Conservation (phyloP, 1,139 yeast species). For the Magnusiomyces clavatus region DNA sequence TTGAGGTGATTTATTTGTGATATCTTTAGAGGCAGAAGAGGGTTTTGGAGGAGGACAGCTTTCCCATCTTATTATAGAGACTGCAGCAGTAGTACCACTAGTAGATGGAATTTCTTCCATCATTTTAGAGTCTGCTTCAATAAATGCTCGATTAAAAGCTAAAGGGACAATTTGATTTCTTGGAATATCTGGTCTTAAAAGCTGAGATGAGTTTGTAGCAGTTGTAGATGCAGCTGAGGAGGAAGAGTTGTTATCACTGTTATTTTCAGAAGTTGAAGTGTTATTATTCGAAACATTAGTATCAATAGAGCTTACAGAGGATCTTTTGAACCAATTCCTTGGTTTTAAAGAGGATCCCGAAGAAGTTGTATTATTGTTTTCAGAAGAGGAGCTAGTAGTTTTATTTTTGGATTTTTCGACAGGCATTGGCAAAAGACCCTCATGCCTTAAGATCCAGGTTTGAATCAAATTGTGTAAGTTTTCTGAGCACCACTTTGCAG, state of each 20-base stretch:
- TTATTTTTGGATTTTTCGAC: background rate
- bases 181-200: constrained; percentile 1
- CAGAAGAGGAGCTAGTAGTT: background rate
- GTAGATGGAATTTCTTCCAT: constrained; percentile 45
- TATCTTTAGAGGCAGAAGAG: background rate
- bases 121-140: constrained; percentile 66
- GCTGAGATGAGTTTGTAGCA: constrained; percentile 1
- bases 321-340: constrained; percentile 2
- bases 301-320: background rate
- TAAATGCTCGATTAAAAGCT: constrained; percentile 41
- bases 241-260: background rate
- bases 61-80: constrained; percentile 88
- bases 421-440: constrained; percentile 1
- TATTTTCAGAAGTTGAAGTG: background rate
- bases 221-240: background rate
- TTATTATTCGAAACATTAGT: background rate
- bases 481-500: constrained; percentile 95
- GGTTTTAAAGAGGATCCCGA: background rate
- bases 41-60: constrained; percentile 20
- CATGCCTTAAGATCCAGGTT: constrained; percentile 35
- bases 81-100: constrained; percentile 94
- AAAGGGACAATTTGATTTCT: constrained; percentile 22
- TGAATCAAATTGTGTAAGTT: constrained; percentile 65
- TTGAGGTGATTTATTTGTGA: too few relatives aligned
- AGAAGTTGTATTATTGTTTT: background rate